Percentiles rank a stretch among this genome's conserved stretches.
Evolutionary conservation across 495 filamentous ascomycete genomes (phyloP).

Genomic region (Darksidea phi): DNA sequence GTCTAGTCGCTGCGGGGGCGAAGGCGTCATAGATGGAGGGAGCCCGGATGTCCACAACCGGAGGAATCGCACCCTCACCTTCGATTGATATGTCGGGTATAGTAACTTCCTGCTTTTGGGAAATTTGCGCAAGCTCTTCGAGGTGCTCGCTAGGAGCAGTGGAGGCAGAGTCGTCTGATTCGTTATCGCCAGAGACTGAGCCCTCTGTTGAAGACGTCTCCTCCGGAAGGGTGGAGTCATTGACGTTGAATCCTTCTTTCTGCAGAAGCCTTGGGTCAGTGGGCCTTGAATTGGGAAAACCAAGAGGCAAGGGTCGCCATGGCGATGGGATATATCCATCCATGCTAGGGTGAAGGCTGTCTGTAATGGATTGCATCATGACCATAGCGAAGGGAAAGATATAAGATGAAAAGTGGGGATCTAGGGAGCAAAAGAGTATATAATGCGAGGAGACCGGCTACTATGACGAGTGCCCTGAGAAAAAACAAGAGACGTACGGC

Average conservation of each 20-base stretch:
- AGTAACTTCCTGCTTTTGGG: not conserved
- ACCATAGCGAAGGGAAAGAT: conserved; percentile 9
- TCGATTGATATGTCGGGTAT: not conserved
- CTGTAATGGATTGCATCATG: conserved; percentile 13
- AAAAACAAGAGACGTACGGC: conserved; percentile 1
- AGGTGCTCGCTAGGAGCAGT: conserved; percentile 17
- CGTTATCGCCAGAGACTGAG: conserved; percentile 18
- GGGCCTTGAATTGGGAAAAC: conserved; percentile 1
- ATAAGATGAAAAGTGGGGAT: not conserved
- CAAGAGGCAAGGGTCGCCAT: conserved; percentile 23
- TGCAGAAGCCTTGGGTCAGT: not conserved
- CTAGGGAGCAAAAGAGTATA: not conserved
- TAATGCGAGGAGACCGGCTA: not conserved
- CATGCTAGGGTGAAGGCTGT: conserved; percentile 8
- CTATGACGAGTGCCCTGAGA: not conserved
- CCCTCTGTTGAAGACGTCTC: conserved; percentile 18
- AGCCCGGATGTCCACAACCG: conserved; percentile 11
- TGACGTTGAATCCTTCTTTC: not conserved
- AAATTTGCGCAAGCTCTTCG: not conserved
- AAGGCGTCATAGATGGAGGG: conserved; percentile 13
- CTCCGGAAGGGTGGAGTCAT: not conserved
- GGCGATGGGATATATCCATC: conserved; percentile 2
- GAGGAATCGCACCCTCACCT: not conserved
- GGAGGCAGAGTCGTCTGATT: conserved; percentile 20
- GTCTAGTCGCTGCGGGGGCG: conserved; percentile 16